Base-by-base conservation (phyloP, 176 grass and related monocot genomes). In the Aechmea fasciata region DNA sequence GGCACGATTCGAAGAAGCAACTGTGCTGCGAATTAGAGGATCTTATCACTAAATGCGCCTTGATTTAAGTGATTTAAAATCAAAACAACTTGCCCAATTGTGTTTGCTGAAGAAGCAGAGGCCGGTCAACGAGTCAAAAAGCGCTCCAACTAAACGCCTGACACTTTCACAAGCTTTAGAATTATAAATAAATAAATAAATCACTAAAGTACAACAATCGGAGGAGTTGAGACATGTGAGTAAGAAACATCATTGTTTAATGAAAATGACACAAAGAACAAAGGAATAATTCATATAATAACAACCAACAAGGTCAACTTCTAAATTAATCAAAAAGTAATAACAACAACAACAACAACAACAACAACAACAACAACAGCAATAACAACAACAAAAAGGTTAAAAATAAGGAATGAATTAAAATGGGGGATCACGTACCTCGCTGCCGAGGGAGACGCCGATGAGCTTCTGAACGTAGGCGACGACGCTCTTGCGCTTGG, bases 381-480 rank as follows among this genome's bases (percentile, higher is more conserved):
- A 57, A 19, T 1, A 2, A 5, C 54, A 57, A n/a, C 19, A 59
- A 19, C 1, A 18, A 17, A 15, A 17, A 59, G 6, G 6, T 57
- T 57, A 57, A 22, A 49, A 57, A 11, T 33, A 7, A 54, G 23
- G 10, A 57, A 50, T 11, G 55, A 9, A 61, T 19, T 10, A 26
- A 13, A 11, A 26, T 41, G 13, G 0, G 0, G 1, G 18, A 64
- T 70, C 47, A 91, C n/a, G n/a, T n/a, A n/a, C 92, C 86, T 89
- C 85, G 81, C 75, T 82, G 15, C 81, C 83, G 51, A 89, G 76
- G 25, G 83, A 66, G 14, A 79, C 22, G 9, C 83, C 85, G 57
- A 96, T 48, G 54, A 92, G 86, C 75, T 87, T 83, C 41, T 75
- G 81, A 11, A 77, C 76, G 73, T 87, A 87, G 47, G 62, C 23